phyloP scores from a whole-genome alignment of 257 asterid species.

The Perilla frutescens region DNA sequence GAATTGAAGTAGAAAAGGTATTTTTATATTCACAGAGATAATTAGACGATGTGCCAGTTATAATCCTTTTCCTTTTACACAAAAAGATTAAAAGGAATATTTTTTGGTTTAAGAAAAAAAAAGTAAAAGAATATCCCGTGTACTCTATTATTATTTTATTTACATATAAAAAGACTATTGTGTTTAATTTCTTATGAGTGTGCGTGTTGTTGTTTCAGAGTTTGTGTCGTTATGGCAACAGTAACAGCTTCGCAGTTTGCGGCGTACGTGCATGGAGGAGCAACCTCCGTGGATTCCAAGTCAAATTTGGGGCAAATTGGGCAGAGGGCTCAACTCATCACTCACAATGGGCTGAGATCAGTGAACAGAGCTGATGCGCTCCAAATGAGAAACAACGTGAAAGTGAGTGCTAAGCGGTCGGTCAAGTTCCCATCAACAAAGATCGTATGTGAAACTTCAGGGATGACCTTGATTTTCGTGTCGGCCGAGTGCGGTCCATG shows the following conservation, averaged over 20 bases:
- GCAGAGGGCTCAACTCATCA: constrained; percentile 51
- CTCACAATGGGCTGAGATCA: constrained; percentile 75
- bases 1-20: too few relatives aligned
- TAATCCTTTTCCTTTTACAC: too few relatives aligned
- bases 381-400: constrained; percentile 43
- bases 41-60: too few relatives aligned
- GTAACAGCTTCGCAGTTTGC: constrained; percentile 69
- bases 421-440: constrained; percentile 38
- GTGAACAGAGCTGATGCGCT: constrained; percentile 46
- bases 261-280: constrained; percentile 51
- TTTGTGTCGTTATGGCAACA: constrained; percentile 71
- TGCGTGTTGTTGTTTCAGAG: too few relatives aligned
- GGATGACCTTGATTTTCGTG: constrained; percentile 67
- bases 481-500: constrained; percentile 88
- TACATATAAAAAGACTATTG: too few relatives aligned
- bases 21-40: too few relatives aligned
- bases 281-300: constrained; percentile 45
- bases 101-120: too few relatives aligned
- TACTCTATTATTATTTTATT: too few relatives aligned
- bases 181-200: too few relatives aligned
- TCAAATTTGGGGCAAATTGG: constrained; percentile 54
- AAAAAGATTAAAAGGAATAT: too few relatives aligned
- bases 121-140: too few relatives aligned
- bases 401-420: constrained; percentile 35
- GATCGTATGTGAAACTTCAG: constrained; percentile 54